phyloP scores from a whole-genome alignment of 2,329 filamentous ascomycete species.

The Fusarium falciforme region DNA sequence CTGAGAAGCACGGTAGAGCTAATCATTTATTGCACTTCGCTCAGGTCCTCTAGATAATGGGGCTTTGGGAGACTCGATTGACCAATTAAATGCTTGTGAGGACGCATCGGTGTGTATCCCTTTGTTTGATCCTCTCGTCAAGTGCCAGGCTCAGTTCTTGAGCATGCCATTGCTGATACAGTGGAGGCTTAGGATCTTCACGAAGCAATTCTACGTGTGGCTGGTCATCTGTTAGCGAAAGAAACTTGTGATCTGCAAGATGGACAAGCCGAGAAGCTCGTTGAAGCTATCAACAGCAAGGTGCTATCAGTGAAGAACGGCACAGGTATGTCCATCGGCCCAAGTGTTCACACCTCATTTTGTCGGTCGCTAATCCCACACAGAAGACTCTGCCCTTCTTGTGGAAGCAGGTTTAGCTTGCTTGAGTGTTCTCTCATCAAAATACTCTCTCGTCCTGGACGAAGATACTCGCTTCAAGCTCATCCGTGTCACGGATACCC shows the following conservation, averaged over 20 bases:
- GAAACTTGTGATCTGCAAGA: background rate
- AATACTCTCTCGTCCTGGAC: slow-evolving; percentile 7
- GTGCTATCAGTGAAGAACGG: background rate
- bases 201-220: slow-evolving; percentile 4
- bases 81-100: background rate
- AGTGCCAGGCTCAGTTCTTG: background rate
- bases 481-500: slow-evolving; percentile 46
- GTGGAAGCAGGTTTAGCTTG: slow-evolving; percentile 45
- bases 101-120: background rate
- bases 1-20: background rate
- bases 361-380: background rate
- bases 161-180: slow-evolving; percentile 7
- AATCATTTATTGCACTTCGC: background rate
- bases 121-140: no score
- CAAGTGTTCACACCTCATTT: background rate
- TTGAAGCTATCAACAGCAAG: background rate
- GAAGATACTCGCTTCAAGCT: slow-evolving; percentile 46
- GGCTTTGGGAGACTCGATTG: background rate
- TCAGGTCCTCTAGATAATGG: background rate
- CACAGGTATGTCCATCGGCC: background rate
- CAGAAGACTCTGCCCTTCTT: slow-evolving; percentile 7
- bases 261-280: background rate
- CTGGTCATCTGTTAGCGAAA: background rate
- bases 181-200: slow-evolving; percentile 9
- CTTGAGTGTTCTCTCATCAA: slow-evolving; percentile 41